Base-by-base conservation (phyloP, 352 stramenopile species). In the Blastocystis sp. region DNA sequence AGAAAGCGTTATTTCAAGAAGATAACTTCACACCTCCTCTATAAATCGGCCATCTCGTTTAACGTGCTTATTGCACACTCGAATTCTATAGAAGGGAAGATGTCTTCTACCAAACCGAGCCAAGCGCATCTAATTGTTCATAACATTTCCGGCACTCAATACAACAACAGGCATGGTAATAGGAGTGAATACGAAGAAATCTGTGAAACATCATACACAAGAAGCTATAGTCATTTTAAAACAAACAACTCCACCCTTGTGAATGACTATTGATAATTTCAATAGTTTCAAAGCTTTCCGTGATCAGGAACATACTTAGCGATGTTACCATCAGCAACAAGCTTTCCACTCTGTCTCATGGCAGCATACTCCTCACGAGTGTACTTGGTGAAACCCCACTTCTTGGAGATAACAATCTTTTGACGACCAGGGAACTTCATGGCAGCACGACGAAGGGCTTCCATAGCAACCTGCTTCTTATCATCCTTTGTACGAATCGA, bases 231-330 rank as follows among this genome's bases (percentile, higher is more conserved):
- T n/a, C n/a, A n/a, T 3, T n/a, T 69, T 0, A 29, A 69, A 69
- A 61, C 54, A 61, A 61, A 61, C 54, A 61, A n/a, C 21, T 7
- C 3, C 19, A 61, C 54, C 54, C 12, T 61, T 61, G 39, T 46
- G 39, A 46, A 46, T 46, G 9, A 46, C 39, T 46, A 9, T 14
- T 61, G 19, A 32, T 12, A 61, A 32, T 32, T 6, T 61, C 54
- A 61, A 61, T 5, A n/a, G 27, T 12, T 61, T 61, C 39, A 61
- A n/a, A 61, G 54, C 54, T 61, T 61, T 61, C 54, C 54, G 12
- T 61, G 54, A 32, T 61, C 27, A 32, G 54, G 54, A 32, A 61
- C 54, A 92, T n/a, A n/a, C n/a, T n/a, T n/a, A n/a, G n/a, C n/a
- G n/a, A n/a, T n/a, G n/a, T n/a, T n/a, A n/a, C n/a, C n/a, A n/a